Evolutionary conservation across 306 rosid genomes (phyloP).

Genomic region (Glycine latifolia): DNA sequence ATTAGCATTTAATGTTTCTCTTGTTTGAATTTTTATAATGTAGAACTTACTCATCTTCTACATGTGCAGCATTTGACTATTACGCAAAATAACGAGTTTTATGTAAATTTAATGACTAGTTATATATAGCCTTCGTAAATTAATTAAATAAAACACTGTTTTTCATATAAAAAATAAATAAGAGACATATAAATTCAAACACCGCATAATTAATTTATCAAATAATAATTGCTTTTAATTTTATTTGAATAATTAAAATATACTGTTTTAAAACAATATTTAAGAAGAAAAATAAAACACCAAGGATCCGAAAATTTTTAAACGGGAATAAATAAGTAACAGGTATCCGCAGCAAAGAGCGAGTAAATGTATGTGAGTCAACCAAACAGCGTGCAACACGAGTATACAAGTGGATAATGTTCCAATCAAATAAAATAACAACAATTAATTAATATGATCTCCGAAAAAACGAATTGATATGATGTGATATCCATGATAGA

Average conservation of each 20-base stretch:
- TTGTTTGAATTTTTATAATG: not conserved
- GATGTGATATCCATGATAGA: not conserved
- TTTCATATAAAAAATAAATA: not conserved
- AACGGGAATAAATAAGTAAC: not conserved
- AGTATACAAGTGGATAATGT: constrained; percentile 13
- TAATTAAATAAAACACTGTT: not conserved
- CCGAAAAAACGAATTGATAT: too few species aligned
- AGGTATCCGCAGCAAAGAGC: constrained; percentile 1
- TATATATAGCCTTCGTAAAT: not conserved
- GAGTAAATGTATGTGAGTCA: constrained; percentile 22
- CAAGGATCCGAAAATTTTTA: not conserved
- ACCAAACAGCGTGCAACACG: not conserved
- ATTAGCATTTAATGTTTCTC: not conserved
- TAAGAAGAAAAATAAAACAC: not conserved
- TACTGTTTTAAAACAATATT: not conserved
- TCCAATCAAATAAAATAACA: constrained; percentile 4
- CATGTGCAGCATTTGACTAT: constrained; percentile 3
- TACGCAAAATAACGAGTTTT: not conserved
- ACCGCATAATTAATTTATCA: not conserved
- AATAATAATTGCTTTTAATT: not conserved
- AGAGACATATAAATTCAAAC: not conserved
- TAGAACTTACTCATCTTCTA: not conserved
- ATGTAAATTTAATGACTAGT: not conserved
- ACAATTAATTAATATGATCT: not conserved
- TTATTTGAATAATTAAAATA: not conserved